These are phyloP conservation scores for Hypseocharis bilobata DNA, from an alignment of 441 rosid species.

Conservation along the genomic window DNA sequence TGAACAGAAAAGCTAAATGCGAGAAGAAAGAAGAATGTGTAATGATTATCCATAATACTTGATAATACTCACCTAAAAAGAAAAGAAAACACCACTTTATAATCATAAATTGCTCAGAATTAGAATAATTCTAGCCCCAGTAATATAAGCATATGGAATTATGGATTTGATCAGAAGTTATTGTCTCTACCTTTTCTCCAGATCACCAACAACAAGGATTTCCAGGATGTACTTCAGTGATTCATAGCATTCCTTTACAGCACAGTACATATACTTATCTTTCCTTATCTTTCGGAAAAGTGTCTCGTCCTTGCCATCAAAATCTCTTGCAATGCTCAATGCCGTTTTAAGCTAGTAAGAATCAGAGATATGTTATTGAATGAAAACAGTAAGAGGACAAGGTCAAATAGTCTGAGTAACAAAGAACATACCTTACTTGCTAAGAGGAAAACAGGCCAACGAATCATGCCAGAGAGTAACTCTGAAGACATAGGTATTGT, in stretches of 20 bases:
- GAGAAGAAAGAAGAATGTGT: constrained; percentile 5
- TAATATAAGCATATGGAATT: constrained; percentile 5
- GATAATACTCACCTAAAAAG: constrained; percentile 4
- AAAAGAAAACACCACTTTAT: not conserved
- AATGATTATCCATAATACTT: not conserved
- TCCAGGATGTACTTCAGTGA: constrained; percentile 74
- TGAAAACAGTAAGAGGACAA: constrained; percentile 13
- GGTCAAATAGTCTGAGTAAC: not conserved
- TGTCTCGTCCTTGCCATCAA: constrained; percentile 52
- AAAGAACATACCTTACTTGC: constrained; percentile 62
- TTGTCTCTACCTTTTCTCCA: constrained; percentile 63
- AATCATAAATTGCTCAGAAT: constrained; percentile 4
- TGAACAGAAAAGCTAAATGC: constrained; percentile 10
- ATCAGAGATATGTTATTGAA: constrained; percentile 28
- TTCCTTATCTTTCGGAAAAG: constrained; percentile 63
- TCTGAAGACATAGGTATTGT: constrained; percentile 65
- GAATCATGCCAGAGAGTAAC: constrained; percentile 52
- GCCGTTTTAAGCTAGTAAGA: constrained; percentile 69
- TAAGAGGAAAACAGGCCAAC: constrained; percentile 93
- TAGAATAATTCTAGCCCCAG: not conserved
- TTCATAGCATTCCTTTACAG: constrained; percentile 80
- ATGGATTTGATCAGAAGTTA: constrained; percentile 6
- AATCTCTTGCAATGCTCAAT: constrained; percentile 76
- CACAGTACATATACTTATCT: constrained; percentile 80
- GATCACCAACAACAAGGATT: constrained; percentile 65